Evolutionary conservation across 495 filamentous ascomycete genomes (phyloP).

Genomic region (Hypomontagnella monticulosa): DNA sequence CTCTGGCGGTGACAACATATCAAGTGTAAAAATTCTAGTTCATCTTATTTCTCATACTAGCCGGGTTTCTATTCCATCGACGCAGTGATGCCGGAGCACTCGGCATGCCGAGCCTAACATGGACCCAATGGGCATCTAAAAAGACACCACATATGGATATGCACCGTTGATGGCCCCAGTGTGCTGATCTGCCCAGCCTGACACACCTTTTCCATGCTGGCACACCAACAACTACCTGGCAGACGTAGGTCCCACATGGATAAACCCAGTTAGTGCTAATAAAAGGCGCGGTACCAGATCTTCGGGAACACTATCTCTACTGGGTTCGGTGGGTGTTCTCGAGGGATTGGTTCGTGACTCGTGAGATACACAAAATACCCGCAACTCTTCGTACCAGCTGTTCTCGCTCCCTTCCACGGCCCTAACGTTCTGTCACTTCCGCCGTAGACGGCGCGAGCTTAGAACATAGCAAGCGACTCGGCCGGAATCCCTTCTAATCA

Average conservation of each 20-base stretch:
- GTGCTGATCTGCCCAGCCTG: conserved; percentile 21
- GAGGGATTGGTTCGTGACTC: conserved; percentile 29
- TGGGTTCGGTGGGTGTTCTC: conserved; percentile 12
- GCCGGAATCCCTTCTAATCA: not conserved
- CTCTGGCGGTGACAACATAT: conserved; percentile 19
- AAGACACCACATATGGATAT: conserved; percentile 1
- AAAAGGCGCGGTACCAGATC: conserved; percentile 48
- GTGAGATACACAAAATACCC: conserved; percentile 32
- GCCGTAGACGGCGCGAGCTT: conserved; percentile 2
- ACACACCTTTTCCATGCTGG: conserved; percentile 16
- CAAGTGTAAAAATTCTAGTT: conserved; percentile 4
- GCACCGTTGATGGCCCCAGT: conserved; percentile 13
- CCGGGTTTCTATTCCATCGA: conserved; percentile 5
- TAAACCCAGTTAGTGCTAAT: conserved; percentile 40
- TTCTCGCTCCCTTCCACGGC: conserved; percentile 2
- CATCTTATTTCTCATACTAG: conserved; percentile 4
- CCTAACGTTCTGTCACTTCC: not conserved
- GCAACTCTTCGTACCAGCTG: conserved; percentile 20
- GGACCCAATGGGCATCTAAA: conserved; percentile 1
- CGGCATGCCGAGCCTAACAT: conserved; percentile 32
- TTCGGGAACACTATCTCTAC: conserved; percentile 39
- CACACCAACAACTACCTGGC: conserved; percentile 31
- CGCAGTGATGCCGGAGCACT: conserved; percentile 23
- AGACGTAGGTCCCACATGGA: conserved; percentile 31
- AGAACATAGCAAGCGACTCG: conserved; percentile 1